Conservation (phyloP, 768 basidiomycete genomes). For the Hirschioporus abietinus region DNA sequence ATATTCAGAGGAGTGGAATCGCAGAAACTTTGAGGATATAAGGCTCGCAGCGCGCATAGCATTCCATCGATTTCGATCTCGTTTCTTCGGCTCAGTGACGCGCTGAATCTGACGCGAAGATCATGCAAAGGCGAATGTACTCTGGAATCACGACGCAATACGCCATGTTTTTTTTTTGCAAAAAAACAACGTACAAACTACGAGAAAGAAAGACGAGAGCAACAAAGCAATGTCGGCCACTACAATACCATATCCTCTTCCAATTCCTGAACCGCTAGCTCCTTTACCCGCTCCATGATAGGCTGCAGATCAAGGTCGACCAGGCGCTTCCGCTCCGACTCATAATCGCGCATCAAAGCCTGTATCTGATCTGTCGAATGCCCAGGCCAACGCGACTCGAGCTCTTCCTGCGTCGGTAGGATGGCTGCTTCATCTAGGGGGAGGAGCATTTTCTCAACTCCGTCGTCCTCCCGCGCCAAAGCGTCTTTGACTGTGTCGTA, state of each 20-base stretch:
- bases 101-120: no score
- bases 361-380: constrained; percentile 62
- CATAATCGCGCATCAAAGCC: constrained; percentile 54
- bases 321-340: constrained; percentile 53
- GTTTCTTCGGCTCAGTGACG: background rate
- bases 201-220: background rate
- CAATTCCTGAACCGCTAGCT: constrained; percentile 51
- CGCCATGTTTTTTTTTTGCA: background rate
- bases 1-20: constrained; percentile 66
- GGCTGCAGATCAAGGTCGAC: constrained; percentile 54
- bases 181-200: background rate
- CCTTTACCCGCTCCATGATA: constrained; percentile 56
- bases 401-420: constrained; percentile 53
- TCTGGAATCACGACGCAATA: no score
- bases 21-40: constrained; percentile 53
- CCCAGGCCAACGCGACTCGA: constrained; percentile 69
- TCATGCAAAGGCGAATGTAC: no score
- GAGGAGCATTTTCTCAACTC: constrained; percentile 33
- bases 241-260: constrained; percentile 25
- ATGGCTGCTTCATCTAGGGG: constrained; percentile 54
- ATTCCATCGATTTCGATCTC: background rate
- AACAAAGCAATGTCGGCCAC: background rate
- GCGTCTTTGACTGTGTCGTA: constrained; percentile 57
- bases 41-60: constrained; percentile 50
- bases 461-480: constrained; percentile 30